These are phyloP conservation scores for Endocalyx cinctus DNA, from an alignment of 2,329 filamentous ascomycete species.

Conservation along the genomic window DNA sequence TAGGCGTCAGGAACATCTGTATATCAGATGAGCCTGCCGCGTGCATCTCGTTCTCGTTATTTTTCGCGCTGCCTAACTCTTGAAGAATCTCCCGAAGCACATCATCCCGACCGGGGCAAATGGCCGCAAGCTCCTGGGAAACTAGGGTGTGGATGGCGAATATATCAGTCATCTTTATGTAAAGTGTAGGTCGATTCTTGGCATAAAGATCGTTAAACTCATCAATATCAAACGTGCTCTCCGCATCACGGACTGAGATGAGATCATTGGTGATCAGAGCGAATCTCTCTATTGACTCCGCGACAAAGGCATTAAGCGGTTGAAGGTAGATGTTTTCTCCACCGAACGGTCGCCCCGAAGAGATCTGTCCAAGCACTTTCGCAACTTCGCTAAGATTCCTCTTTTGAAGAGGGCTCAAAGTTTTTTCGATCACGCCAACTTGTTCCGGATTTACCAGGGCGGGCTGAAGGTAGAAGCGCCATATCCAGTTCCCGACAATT, in stretches of 20 bases:
- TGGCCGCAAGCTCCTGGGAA: slow-evolving; percentile 68
- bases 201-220: slow-evolving; percentile 98
- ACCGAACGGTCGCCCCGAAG: slow-evolving; percentile 83
- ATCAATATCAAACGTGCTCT: slow-evolving; percentile 94
- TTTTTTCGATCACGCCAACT: slow-evolving; percentile 86
- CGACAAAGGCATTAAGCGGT: slow-evolving; percentile 86
- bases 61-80: slow-evolving; percentile 93
- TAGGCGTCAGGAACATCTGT: slow-evolving; percentile 83
- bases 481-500: slow-evolving; percentile 84
- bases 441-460: slow-evolving; percentile 87
- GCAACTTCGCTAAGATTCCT: slow-evolving; percentile 85
- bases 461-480: slow-evolving; percentile 89
- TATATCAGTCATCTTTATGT: slow-evolving; percentile 97
- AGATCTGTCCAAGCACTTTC: slow-evolving; percentile 86
- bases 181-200: slow-evolving; percentile 94
- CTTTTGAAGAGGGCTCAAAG: slow-evolving; percentile 85
- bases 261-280: slow-evolving; percentile 70
- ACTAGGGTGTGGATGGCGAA: slow-evolving; percentile 93
- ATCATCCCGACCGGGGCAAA: slow-evolving; percentile 81
- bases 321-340: slow-evolving; percentile 94
- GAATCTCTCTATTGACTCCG: slow-evolving; percentile 77
- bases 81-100: slow-evolving; percentile 85
- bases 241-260: slow-evolving; percentile 79
- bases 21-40: slow-evolving; percentile 85
- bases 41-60: slow-evolving; percentile 89